phyloP scores from a whole-genome alignment of 805 yeast genomes.

The Sporopachydermia quercuum region DNA sequence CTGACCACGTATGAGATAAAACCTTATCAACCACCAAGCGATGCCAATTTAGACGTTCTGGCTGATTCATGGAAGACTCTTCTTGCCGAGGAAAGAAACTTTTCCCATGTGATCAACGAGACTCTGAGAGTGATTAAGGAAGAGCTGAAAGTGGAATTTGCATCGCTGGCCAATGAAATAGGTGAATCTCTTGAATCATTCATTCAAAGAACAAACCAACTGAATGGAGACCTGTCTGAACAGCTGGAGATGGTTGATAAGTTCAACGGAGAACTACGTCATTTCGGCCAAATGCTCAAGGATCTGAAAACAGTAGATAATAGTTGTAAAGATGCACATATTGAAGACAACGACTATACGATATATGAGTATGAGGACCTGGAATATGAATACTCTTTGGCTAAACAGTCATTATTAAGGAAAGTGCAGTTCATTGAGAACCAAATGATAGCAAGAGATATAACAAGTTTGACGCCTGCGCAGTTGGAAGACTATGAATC shows the following conservation, averaged over 20 bases:
- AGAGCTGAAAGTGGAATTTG: slow-evolving; percentile 17
- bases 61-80: slow-evolving; percentile 20
- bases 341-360: slow-evolving; percentile 23
- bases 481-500: slow-evolving; percentile 29
- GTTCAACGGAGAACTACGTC: slow-evolving; percentile 21
- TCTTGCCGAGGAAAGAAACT: slow-evolving; percentile 17
- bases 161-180: slow-evolving; percentile 19
- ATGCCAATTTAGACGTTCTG: slow-evolving; percentile 15
- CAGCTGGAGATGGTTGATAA: slow-evolving; percentile 22
- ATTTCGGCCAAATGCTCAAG: slow-evolving; percentile 17
- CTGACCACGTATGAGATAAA: slow-evolving; percentile 20
- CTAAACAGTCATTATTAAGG: slow-evolving; percentile 23
- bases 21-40: slow-evolving; percentile 21
- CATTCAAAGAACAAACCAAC: slow-evolving; percentile 14
- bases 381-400: slow-evolving; percentile 21
- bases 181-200: slow-evolving; percentile 14
- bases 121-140: slow-evolving; percentile 19
- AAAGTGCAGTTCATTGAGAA: slow-evolving; percentile 27
- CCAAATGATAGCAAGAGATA: slow-evolving; percentile 22
- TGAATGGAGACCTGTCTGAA: slow-evolving; percentile 22
- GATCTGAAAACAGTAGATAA: slow-evolving; percentile 15
- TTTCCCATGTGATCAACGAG: slow-evolving; percentile 18
- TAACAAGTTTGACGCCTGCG: slow-evolving; percentile 20
- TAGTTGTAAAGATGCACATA: slow-evolving; percentile 19
- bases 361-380: slow-evolving; percentile 23